These are phyloP conservation scores for Coprinopsis marcescibilis DNA, from an alignment of 768 basidiomycete genomes.

Conservation along the genomic window DNA sequence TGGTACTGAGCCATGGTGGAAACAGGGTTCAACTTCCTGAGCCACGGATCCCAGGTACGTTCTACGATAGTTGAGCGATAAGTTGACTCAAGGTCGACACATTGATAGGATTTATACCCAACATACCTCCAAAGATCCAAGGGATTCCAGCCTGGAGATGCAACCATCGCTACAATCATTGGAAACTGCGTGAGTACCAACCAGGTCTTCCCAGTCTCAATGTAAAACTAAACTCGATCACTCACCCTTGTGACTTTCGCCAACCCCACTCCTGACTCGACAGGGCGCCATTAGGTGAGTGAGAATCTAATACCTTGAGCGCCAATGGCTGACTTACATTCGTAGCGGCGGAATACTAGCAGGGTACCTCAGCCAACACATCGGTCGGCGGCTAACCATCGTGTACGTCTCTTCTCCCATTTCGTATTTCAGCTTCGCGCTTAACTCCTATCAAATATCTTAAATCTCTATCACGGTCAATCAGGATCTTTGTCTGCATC, in stretches of 20 bases:
- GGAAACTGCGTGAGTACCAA: constrained; percentile 50
- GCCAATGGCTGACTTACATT: neutral
- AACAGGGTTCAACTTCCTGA: constrained; percentile 70
- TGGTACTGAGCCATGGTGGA: neutral
- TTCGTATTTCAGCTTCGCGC: neutral
- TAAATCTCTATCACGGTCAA: neutral
- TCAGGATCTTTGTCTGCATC: constrained; percentile 49
- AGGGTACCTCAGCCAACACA: constrained; percentile 65
- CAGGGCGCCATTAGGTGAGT: constrained; percentile 36
- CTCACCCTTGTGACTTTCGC: neutral
- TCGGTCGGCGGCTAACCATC: constrained; percentile 82
- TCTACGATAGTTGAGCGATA: neutral
- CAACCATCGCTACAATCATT: constrained; percentile 78
- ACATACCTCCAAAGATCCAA: constrained; percentile 66
- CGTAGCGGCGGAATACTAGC: constrained; percentile 63
- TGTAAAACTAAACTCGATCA: neutral
- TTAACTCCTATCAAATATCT: neutral
- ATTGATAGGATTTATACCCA: constrained; percentile 78
- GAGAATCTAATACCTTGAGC: neutral
- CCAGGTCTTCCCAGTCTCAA: neutral
- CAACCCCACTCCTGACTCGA: too few species aligned
- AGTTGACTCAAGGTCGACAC: constrained; percentile 2
- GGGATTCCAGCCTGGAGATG: constrained; percentile 46
- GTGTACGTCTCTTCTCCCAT: constrained; percentile 32
- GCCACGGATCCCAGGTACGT: constrained; percentile 61